A percentile compares a stretch with the other conserved stretches of the same genome.
These are phyloP conservation scores for Macrophomina pseudophaseolina DNA, from an alignment of 2,329 filamentous ascomycete genomes.

Conservation along the genomic window DNA sequence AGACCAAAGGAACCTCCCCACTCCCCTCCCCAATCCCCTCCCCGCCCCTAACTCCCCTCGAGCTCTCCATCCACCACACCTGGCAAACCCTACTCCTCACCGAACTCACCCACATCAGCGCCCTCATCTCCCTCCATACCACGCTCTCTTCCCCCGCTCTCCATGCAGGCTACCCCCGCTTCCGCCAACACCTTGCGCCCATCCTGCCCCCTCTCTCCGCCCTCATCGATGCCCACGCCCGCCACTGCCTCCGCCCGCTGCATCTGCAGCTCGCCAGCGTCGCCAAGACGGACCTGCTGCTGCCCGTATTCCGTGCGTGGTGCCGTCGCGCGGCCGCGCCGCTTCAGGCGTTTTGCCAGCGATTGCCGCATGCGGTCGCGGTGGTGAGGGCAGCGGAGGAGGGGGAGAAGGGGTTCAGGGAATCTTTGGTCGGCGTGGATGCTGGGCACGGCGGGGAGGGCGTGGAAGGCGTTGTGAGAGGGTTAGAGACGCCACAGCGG, in stretches of 20 bases:
- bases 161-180: constrained; percentile 31
- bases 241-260: background rate
- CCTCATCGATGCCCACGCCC: constrained; percentile 32
- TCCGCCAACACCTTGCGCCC: constrained; percentile 35
- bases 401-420: constrained; percentile 33
- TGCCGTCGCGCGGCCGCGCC: constrained; percentile 30
- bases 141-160: background rate
- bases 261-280: background rate
- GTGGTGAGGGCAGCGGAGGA: constrained; percentile 33
- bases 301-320: constrained; percentile 35
- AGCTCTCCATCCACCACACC: background rate
- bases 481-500: background rate
- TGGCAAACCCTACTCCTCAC: constrained; percentile 10
- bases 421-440: constrained; percentile 31
- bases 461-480: background rate
- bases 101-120: background rate
- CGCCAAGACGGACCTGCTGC: constrained; percentile 31
- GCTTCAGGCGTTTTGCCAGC: constrained; percentile 35
- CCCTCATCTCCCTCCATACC: background rate
- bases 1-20: too few species aligned
- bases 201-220: constrained; percentile 32
- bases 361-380: constrained; percentile 34
- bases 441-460: background rate
- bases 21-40: too few species aligned
- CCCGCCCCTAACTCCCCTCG: background rate